Base-by-base conservation (phyloP, 2,329 filamentous ascomycete genomes). In the Pseudogymnoascus sp. region DNA sequence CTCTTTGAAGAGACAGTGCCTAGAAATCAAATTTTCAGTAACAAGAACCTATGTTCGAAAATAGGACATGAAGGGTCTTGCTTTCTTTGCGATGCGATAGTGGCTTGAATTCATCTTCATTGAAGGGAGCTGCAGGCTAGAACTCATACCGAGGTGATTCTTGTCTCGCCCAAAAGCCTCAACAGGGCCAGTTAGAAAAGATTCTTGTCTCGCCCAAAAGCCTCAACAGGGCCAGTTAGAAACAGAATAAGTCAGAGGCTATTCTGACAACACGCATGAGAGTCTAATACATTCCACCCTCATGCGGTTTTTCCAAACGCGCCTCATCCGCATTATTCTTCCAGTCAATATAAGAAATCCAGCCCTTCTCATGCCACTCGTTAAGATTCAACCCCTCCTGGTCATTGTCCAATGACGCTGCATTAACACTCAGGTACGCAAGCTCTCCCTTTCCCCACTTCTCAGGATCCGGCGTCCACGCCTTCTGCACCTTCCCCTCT, bases 341-440 rank as follows among this genome's bases (percentile, higher is more conserved):
- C 12, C 4, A 54, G 62, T 69, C 66, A 39, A 70, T 47, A 64
- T 70, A 70, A 20, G 47, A 60, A 60, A 75, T 66, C 59, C 69
- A 69, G 5, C 71, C 70, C 57, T 70, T 71, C 62, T 76, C 74
- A 7, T 63, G 64, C 70, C 71, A 73, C 60, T 74, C 71, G 9
- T 71, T 69, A 64, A 75, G 62, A 62, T 76, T 73, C 39, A 75
- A 68, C 0, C 72, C 74, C 2, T 75, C 69, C 62, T 76, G 74
- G 0, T 68, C 69, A 4, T 67, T 65, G 39, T 77, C 75, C 14
- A 77, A 63, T 5, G 74, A 70, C 18, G 69, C 64, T 2, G 69
- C 75, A 65, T 77, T 77, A 3, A 77, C 66, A 50, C 70, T 75
- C 43, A 77, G 62, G 66, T 76, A 76, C 5, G 66, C 41, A 12